Evolutionary conservation across 129 eudicot genomes (phyloP).

Genomic region (Rutidosis leptorrhynchoides): DNA sequence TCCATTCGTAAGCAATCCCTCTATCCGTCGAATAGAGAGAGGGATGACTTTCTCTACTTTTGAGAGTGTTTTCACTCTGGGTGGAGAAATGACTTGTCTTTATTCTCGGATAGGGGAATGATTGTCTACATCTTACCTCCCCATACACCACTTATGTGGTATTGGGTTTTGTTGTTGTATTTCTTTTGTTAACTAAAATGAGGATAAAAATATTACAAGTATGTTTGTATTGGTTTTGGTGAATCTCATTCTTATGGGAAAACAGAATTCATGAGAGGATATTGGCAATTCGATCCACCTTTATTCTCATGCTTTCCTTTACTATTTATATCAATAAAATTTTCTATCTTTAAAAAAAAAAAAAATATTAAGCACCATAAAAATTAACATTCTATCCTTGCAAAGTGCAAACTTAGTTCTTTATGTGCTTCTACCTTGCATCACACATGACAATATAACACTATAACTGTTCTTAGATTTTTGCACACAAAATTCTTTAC

Average conservation of each 20-base stretch:
- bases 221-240: background rate
- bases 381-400: background rate
- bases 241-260: background rate
- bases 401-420: background rate
- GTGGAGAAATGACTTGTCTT: too few species aligned
- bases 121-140: too few species aligned
- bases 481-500: background rate
- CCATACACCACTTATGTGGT: too few species aligned
- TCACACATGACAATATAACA: background rate
- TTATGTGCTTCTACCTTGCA: background rate
- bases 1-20: too few species aligned
- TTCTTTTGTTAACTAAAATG: background rate
- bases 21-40: too few species aligned
- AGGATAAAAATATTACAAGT: background rate
- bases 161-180: too few species aligned
- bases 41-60: too few species aligned
- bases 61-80: too few species aligned
- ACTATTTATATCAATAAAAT: too few species aligned
- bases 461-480: background rate
- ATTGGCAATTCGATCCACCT: conserved; percentile 1
- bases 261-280: background rate
- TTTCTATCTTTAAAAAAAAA: too few species aligned
- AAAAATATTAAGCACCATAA: background rate
- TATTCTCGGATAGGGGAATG: too few species aligned
- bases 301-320: too few species aligned